phyloP scores from a whole-genome alignment of 2,329 filamentous ascomycete genomes.

The Aspergillus awamori region DNA sequence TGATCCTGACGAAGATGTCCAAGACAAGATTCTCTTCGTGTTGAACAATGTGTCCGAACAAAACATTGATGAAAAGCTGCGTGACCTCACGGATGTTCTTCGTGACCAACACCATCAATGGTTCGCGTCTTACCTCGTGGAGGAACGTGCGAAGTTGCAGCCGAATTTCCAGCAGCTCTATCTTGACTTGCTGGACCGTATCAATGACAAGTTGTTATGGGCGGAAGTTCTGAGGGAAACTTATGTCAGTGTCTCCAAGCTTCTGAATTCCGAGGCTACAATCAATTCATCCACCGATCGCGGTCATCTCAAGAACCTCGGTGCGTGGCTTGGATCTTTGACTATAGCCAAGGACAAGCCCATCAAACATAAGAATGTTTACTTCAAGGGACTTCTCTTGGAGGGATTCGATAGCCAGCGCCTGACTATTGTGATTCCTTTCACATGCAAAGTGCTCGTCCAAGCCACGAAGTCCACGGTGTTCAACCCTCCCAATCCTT shows the following conservation, averaged over 20 bases:
- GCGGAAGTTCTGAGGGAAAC: slow-evolving; percentile 90
- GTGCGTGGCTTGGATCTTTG: slow-evolving; percentile 87
- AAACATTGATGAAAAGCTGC: slow-evolving; percentile 81
- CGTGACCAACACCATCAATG: slow-evolving; percentile 85
- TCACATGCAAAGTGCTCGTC: slow-evolving; percentile 92
- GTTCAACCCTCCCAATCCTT: slow-evolving; percentile 93
- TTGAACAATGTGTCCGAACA: slow-evolving; percentile 94
- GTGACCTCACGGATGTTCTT: slow-evolving; percentile 76
- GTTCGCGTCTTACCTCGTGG: slow-evolving; percentile 94
- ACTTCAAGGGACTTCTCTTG: slow-evolving; percentile 91
- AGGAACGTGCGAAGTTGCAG: slow-evolving; percentile 94
- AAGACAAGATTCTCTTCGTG: slow-evolving; percentile 93
- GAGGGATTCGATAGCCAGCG: slow-evolving; percentile 93
- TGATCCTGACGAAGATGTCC: slow-evolving; percentile 79
- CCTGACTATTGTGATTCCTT: slow-evolving; percentile 89
- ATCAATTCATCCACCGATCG: slow-evolving; percentile 83
- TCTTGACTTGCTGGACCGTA: slow-evolving; percentile 80
- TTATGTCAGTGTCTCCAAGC: slow-evolving; percentile 78
- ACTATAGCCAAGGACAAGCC: slow-evolving; percentile 93
- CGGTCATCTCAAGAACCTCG: slow-evolving; percentile 88
- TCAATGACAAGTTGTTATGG: slow-evolving; percentile 79
- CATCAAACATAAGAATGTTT: slow-evolving; percentile 94
- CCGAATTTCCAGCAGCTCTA: slow-evolving; percentile 96
- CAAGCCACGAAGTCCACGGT: slow-evolving; percentile 84
- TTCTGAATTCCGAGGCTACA: slow-evolving; percentile 88